A percentile compares a stretch with the other conserved stretches of the same genome.
These are phyloP conservation scores for Chamaenerion angustifolium DNA, from an alignment of 345 rosid species.

Conservation along the genomic window DNA sequence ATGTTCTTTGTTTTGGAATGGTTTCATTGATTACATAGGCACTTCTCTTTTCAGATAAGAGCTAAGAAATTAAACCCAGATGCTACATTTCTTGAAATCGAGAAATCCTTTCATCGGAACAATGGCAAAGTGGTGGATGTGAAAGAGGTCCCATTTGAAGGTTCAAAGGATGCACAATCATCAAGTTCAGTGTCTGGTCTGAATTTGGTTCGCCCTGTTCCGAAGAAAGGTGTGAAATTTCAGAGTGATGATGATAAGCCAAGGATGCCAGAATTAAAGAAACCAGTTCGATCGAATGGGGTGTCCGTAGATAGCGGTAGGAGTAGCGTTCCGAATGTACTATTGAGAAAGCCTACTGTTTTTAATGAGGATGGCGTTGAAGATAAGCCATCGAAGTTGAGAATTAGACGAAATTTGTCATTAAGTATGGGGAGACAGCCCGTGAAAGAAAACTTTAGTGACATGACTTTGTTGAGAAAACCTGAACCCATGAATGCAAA, in stretches of 20 bases:
- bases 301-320: conserved; percentile 24
- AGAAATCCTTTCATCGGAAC: conserved; percentile 62
- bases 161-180: conserved; percentile 24
- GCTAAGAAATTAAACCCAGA: conserved; percentile 66
- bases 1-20: conserved; percentile 7
- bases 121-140: conserved; percentile 53
- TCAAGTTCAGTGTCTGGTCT: conserved; percentile 31
- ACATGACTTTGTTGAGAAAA: conserved; percentile 35
- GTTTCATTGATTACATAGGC: too few relatives aligned
- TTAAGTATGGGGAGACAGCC: conserved; percentile 42
- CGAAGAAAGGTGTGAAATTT: conserved; percentile 49
- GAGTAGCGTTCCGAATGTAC: conserved; percentile 61
- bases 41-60: conserved; percentile 37
- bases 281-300: conserved; percentile 23
- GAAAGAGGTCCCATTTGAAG: conserved; percentile 60
- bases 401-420: conserved; percentile 54
- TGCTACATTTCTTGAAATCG: conserved; percentile 59
- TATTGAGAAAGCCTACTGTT: conserved; percentile 61
- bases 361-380: conserved; percentile 39
- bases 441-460: conserved; percentile 53
- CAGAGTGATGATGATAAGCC: conserved; percentile 26
- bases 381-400: conserved; percentile 44
- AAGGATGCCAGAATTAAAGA: conserved; percentile 17
- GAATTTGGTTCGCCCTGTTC: conserved; percentile 65
- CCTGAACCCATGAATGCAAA: conserved; percentile 15